Evolutionary conservation across 345 rosid species (phyloP).

Genomic region (Pistacia integerrima): DNA sequence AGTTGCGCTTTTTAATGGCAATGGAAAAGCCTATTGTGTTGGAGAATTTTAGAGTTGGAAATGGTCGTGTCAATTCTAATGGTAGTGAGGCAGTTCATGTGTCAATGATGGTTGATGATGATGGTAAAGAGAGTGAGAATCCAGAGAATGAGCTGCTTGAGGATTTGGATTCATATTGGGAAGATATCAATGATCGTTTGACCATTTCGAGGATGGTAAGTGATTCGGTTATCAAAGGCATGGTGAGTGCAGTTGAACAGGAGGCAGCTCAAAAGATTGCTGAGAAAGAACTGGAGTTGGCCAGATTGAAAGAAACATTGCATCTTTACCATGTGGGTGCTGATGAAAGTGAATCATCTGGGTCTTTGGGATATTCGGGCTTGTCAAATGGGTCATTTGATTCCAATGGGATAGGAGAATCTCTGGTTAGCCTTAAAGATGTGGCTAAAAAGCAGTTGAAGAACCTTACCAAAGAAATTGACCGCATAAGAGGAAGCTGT

Average conservation of each 20-base stretch:
- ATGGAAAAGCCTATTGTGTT: slow-evolving; percentile 32
- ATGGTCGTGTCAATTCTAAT: slow-evolving; percentile 24
- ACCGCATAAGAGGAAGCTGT: slow-evolving; percentile 39
- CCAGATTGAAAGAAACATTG: slow-evolving; percentile 45
- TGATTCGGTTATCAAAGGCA: slow-evolving; percentile 74
- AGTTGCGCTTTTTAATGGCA: slow-evolving; percentile 17
- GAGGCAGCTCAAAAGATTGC: slow-evolving; percentile 70
- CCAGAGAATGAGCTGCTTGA: slow-evolving; percentile 44
- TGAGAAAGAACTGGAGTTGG: slow-evolving; percentile 64
- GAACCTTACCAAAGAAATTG: slow-evolving; percentile 61
- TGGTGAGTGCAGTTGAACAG: slow-evolving; percentile 63
- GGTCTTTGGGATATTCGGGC: slow-evolving; percentile 16
- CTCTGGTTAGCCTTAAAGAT: slow-evolving; percentile 37
- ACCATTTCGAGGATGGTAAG: slow-evolving; percentile 76
- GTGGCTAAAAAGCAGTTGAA: slow-evolving; percentile 50
- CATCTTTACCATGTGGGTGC: slow-evolving; percentile 29
- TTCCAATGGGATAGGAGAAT: slow-evolving; percentile 30
- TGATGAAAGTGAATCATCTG: slow-evolving; percentile 29
- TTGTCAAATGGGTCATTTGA: slow-evolving; percentile 23
- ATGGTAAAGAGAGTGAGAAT: slow-evolving; percentile 49
- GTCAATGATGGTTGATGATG: slow-evolving; percentile 15
- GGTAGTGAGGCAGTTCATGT: slow-evolving; percentile 19
- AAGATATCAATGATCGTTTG: slow-evolving; percentile 57
- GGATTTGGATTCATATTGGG: slow-evolving; percentile 62
- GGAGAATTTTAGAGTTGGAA: slow-evolving; percentile 30